Conservation (phyloP, 768 basidiomycete genomes). For the Kwoniella sp. region DNA sequence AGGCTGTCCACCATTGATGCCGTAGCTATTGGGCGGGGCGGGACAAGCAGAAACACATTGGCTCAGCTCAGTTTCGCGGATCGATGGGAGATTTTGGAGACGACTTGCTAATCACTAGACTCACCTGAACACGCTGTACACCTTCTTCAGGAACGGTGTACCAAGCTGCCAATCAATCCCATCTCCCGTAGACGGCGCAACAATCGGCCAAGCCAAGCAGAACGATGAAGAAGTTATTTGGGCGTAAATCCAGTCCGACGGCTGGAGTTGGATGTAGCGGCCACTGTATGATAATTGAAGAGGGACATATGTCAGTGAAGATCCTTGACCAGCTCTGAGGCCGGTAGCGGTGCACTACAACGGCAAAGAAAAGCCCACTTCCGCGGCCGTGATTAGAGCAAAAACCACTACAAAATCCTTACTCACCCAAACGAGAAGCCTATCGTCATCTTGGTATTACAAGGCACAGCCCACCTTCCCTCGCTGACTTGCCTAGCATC, state of each 20-base stretch:
- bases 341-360: conserved; percentile 8
- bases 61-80: neutral
- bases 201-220: conserved; percentile 54
- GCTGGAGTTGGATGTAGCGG: conserved; percentile 46
- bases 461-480: conserved; percentile 52
- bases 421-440: conserved; percentile 52
- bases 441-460: conserved; percentile 47
- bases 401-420: neutral
- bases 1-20: conserved; percentile 47
- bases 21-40: conserved; percentile 28
- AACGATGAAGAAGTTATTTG: conserved; percentile 35
- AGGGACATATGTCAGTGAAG: neutral
- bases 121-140: conserved; percentile 50
- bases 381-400: neutral
- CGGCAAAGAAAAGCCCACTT: no score
- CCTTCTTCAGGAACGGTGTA: conserved; percentile 48
- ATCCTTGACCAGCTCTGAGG: neutral
- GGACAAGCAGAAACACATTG: neutral
- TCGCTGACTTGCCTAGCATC: conserved; percentile 47
- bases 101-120: conserved; percentile 2
- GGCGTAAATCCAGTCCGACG: conserved; percentile 53
- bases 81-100: no score
- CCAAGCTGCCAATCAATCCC: conserved; percentile 55
- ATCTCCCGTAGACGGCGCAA: conserved; percentile 41
- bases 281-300: conserved; percentile 9